phyloP scores from a whole-genome alignment of 2,329 filamentous ascomycete species.

The Didymella keratinophila region DNA sequence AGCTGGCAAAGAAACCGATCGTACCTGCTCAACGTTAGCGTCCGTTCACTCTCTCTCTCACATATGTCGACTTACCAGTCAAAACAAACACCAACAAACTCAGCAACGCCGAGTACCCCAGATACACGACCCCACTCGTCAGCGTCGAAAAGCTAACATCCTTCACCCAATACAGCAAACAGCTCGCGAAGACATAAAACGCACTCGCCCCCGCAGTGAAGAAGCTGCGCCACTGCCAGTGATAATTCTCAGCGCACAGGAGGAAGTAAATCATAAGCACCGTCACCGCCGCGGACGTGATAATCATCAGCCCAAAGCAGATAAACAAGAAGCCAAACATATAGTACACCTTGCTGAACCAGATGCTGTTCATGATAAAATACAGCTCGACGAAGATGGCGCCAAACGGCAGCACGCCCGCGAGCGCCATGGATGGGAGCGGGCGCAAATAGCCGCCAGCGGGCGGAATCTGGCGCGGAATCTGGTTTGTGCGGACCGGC shows the following conservation, averaged over 20 bases:
- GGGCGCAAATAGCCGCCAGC: constrained; percentile 83
- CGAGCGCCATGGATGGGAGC: constrained; percentile 88
- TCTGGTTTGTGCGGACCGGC: constrained; percentile 95
- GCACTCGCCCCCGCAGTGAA: constrained; percentile 89
- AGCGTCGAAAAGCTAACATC: constrained; percentile 85
- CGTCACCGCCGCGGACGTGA: constrained; percentile 90
- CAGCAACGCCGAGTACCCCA: constrained; percentile 90
- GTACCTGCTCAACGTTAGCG: too few species aligned
- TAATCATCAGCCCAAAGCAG: constrained; percentile 96
- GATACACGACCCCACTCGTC: constrained; percentile 86
- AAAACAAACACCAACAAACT: constrained; percentile 93
- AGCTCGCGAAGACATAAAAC: constrained; percentile 90
- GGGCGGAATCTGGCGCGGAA: constrained; percentile 93
- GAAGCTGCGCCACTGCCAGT: constrained; percentile 98
- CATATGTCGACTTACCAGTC: constrained; percentile 84
- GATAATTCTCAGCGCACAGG: constrained; percentile 95
- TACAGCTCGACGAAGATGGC: constrained; percentile 98
- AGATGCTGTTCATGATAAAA: constrained; percentile 99
- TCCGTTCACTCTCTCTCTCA: too few species aligned
- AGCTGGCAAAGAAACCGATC: constrained; percentile 94
- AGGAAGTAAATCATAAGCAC: constrained; percentile 96
- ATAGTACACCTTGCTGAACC: constrained; percentile 99
- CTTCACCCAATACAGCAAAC: constrained; percentile 87
- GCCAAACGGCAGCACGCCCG: constrained; percentile 91
- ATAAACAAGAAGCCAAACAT: constrained; percentile 99